Percentiles rank a stretch among this genome's conserved stretches.
Evolutionary conservation across 2,329 filamentous ascomycete species (phyloP).

Genomic region (Penicillium sp.): DNA sequence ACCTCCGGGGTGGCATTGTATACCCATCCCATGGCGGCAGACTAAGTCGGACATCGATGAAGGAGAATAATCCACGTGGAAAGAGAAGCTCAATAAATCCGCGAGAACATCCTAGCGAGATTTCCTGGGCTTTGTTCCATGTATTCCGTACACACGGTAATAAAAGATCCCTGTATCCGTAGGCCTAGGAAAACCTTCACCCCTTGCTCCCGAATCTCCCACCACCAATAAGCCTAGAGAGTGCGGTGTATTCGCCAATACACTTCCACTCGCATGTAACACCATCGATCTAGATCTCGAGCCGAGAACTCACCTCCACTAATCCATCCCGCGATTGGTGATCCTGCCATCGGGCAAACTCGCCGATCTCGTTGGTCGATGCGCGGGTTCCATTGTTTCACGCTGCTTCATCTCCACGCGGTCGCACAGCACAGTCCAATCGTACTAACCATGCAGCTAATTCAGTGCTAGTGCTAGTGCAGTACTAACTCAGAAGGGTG

Average conservation of each 20-base stretch:
- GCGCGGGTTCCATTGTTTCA: neutral
- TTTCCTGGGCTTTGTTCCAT: neutral
- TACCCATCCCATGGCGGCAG: constrained; percentile 54
- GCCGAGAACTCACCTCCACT: neutral
- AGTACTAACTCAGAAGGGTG: neutral
- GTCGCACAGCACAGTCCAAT: neutral
- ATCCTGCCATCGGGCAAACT: neutral
- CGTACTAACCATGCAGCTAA: too few species aligned
- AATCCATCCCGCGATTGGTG: neutral
- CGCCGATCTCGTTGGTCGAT: constrained; percentile 1
- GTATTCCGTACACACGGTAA: neutral
- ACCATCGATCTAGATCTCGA: constrained; percentile 1
- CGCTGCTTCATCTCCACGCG: neutral
- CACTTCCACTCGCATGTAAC: neutral
- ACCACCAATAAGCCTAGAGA: too few species aligned
- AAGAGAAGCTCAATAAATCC: neutral
- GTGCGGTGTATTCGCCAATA: neutral
- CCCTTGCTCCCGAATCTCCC: constrained; percentile 1
- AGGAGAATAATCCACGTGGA: constrained; percentile 8
- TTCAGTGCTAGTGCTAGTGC: neutral
- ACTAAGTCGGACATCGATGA: neutral
- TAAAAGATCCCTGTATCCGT: neutral
- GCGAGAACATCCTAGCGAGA: neutral
- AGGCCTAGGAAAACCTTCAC: neutral
- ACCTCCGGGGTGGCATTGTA: constrained; percentile 54